These are phyloP conservation scores for Trichoderma atroviride DNA, from an alignment of 2,329 filamentous ascomycete species.

Conservation along the genomic window DNA sequence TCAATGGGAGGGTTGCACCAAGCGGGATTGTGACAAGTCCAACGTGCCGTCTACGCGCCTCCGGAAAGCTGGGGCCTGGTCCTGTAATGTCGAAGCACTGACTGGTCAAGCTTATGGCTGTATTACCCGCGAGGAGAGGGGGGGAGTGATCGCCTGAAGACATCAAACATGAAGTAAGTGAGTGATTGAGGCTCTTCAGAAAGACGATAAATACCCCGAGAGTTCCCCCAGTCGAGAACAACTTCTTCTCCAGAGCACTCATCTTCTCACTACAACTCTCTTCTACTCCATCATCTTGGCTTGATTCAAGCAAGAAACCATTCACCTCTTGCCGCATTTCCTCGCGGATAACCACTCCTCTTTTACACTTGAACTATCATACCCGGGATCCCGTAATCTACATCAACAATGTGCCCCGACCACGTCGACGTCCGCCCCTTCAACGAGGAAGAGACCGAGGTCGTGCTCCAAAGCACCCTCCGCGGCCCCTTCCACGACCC, in stretches of 20 bases:
- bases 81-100: background rate
- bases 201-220: background rate
- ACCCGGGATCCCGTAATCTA: background rate
- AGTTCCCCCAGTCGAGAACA: background rate
- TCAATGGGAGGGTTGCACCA: background rate
- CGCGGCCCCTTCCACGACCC: background rate
- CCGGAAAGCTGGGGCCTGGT: background rate
- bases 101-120: background rate
- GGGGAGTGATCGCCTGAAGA: background rate
- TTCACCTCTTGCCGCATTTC: background rate
- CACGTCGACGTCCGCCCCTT: background rate
- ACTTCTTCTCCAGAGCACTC: background rate
- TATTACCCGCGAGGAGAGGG: background rate
- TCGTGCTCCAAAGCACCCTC: background rate
- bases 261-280: background rate
- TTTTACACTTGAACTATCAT: background rate
- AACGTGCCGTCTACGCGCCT: slow-evolving; percentile 11
- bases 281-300: background rate
- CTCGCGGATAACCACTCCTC: background rate
- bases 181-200: background rate
- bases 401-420: background rate
- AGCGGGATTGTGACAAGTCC: background rate
- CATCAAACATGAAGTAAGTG: background rate
- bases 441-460: background rate
- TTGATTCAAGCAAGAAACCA: background rate